Evolutionary conservation across 2,329 filamentous ascomycete species (phyloP).

Genomic region (Macrophomina pseudophaseolina): DNA sequence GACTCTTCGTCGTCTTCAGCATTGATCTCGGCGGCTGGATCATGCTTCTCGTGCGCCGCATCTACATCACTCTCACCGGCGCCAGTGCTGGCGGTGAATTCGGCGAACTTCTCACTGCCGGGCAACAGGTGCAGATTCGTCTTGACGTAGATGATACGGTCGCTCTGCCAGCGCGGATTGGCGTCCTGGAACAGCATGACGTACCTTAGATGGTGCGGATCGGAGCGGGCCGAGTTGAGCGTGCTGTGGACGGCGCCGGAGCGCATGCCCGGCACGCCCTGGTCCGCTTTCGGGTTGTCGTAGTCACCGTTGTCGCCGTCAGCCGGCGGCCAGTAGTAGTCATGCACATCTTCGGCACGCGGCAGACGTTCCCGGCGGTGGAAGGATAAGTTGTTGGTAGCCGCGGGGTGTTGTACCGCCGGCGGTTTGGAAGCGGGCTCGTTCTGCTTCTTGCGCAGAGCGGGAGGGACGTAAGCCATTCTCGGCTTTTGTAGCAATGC

Average conservation of each 20-base stretch:
- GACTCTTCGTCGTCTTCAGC: background rate
- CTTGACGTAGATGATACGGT: constrained; percentile 38
- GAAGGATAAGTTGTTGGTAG: background rate
- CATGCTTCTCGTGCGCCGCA: too few species aligned
- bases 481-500: background rate
- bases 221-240: constrained; percentile 30
- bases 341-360: constrained; percentile 16
- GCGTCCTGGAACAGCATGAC: constrained; percentile 35
- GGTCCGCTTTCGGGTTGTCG: background rate
- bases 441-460: constrained; percentile 16
- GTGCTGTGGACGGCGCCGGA: constrained; percentile 12
- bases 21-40: too few species aligned
- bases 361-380: background rate
- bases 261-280: background rate
- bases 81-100: background rate
- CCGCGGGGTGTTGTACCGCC: too few species aligned
- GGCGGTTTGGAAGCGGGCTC: background rate
- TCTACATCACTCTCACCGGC: too few species aligned
- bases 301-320: too few species aligned
- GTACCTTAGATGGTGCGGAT: constrained; percentile 31
- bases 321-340: constrained; percentile 8
- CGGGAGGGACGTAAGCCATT: constrained; percentile 24
- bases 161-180: constrained; percentile 35
- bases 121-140: constrained; percentile 36
- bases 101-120: constrained; percentile 4